Conservation (phyloP, 257 asterid genomes). For the Asclepias syriaca region DNA sequence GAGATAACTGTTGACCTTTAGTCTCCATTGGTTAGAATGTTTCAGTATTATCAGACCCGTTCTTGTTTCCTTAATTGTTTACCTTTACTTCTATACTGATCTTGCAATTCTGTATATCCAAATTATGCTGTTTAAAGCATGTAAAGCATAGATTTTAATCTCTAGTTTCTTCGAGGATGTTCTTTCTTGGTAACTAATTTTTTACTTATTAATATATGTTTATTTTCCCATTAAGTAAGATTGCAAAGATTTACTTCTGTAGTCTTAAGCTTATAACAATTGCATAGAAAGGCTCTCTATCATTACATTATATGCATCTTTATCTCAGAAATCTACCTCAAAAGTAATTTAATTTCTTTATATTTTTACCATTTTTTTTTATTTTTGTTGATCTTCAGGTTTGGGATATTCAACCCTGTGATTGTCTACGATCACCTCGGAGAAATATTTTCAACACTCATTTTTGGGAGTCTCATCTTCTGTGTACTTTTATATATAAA, state of each 20-base stretch:
- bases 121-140: background rate
- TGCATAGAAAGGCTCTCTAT: background rate
- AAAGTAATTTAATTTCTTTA: slow-evolving; percentile 2
- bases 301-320: background rate
- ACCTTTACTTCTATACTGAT: background rate
- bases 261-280: background rate
- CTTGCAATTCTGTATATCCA: background rate
- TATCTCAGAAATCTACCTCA: background rate
- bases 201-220: background rate
- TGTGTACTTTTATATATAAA: slow-evolving; percentile 77
- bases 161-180: background rate
- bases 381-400: slow-evolving; percentile 44
- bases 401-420: slow-evolving; percentile 79
- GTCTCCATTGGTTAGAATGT: background rate
- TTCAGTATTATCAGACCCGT: background rate
- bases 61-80: background rate
- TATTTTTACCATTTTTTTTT: background rate
- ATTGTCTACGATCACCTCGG: slow-evolving; percentile 90
- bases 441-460: slow-evolving; percentile 82
- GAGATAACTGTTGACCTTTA: background rate
- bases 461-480: slow-evolving; percentile 78
- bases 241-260: background rate
- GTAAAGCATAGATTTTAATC: background rate
- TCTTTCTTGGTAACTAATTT: background rate
- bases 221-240: background rate